Evolutionary conservation across 163 green algal species (phyloP), one percentile per base, ranked within the genome.

Genomic region (Volvox carteri): DNA sequence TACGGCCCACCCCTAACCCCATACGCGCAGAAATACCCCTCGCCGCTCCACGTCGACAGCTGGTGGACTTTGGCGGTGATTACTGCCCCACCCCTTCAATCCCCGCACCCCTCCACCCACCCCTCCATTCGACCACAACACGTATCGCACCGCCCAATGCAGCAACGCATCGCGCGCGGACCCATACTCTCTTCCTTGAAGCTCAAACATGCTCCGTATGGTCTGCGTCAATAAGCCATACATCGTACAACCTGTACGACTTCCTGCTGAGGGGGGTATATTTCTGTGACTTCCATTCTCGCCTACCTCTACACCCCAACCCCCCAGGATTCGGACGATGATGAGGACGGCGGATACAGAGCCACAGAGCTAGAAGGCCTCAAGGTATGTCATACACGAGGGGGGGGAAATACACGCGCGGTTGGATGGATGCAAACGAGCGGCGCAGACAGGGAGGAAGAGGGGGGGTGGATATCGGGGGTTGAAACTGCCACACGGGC

Each of bases 281-380:
- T 16, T 12, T 16, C 54, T 65, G 25, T 11, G 54, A 28, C 4
- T 25, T 23, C 54, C 28, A 19, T 65, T 16, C 8, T 19, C 25
- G 7, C 5, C 54, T 23, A 65, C 54, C 28, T 2, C 8, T 19
- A 65, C 8, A 23, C 54, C 25, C 54, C 28, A 65, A 19, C 54
- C 8, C 5, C 25, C 28, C 44, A 92, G 1, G 89, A 95, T 19
- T 89, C 90, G 7, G 92, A 94, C 50, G 92, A 93, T 7, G 92
- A 93, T 74, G 93, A 88, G 35, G 90, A 92, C 41, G 90, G 91
- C 35, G 90, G 81, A 12, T 92, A 94, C 74, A 87, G 54, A 25
- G 78, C 90, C 2, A 73, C 67, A 21, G 90, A 93, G 46, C 78
- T 95, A 35, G 90, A 90, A 35, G 92, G 88, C 0, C 81, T 95